Evolutionary conservation across 192 early-diverging fungal species (phyloP).

Genomic region (Paraglomus occultum): DNA sequence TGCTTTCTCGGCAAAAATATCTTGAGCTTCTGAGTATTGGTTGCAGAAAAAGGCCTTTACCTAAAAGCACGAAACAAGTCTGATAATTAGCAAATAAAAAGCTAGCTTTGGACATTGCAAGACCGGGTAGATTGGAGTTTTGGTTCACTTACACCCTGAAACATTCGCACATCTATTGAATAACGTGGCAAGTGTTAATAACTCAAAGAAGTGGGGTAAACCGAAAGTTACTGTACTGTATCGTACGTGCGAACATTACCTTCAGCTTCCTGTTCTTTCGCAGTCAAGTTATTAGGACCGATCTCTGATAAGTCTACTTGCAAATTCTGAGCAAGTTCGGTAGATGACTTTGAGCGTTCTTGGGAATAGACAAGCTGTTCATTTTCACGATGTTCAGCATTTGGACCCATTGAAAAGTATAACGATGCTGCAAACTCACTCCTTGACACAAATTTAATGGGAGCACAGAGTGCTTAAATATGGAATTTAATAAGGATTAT

Average conservation of each 20-base stretch:
- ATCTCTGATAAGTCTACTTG: neutral
- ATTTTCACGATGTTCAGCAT: no score
- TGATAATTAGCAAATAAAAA: neutral
- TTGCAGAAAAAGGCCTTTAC: constrained; percentile 54
- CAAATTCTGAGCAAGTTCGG: no score
- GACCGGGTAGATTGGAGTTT: neutral
- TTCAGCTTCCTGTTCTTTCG: constrained; percentile 34
- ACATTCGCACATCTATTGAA: constrained; percentile 35
- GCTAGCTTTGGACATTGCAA: neutral
- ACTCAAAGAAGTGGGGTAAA: neutral
- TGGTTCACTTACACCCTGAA: constrained; percentile 33
- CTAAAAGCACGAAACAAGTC: neutral
- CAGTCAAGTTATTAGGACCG: constrained; percentile 34
- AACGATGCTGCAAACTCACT: no score
- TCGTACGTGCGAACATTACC: constrained; percentile 23
- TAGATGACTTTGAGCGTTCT: no score
- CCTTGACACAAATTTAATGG: no score
- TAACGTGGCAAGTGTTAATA: neutral
- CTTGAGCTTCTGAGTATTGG: constrained; percentile 48
- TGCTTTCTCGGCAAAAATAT: constrained; percentile 45
- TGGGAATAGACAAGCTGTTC: no score
- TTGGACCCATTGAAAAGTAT: no score
- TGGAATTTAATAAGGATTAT: no score
- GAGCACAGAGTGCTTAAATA: no score
- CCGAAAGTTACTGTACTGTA: neutral